A percentile compares a stretch with the other conserved stretches of the same genome.
Conservation (phyloP, 2,329 filamentous ascomycete genomes). For the Trichoderma sp. region DNA sequence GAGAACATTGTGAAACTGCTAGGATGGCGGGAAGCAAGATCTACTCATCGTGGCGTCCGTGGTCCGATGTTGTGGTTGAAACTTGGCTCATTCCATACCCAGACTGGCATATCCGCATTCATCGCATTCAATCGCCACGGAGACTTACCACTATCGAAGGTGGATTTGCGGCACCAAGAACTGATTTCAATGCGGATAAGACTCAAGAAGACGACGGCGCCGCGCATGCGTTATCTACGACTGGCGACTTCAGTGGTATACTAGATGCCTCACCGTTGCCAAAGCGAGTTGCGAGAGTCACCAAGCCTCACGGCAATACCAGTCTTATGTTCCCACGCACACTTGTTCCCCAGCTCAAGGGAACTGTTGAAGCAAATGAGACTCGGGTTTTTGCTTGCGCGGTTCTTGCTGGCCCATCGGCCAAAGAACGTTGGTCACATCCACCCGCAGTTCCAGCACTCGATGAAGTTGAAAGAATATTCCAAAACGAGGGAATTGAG, state of each 20-base stretch:
- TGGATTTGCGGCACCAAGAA: conserved; percentile 13
- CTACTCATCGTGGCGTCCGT: background rate
- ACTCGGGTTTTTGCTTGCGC: background rate
- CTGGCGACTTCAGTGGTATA: background rate
- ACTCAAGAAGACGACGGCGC: background rate
- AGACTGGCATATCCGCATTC: conserved; percentile 9
- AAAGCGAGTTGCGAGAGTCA: background rate
- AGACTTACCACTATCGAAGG: background rate
- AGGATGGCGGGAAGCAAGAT: conserved; percentile 3
- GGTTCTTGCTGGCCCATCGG: background rate
- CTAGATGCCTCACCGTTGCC: background rate
- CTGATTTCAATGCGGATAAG: background rate
- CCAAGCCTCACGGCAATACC: conserved; percentile 15
- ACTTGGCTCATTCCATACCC: conserved; percentile 12
- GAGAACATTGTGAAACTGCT: conserved; percentile 5
- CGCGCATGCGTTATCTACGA: background rate
- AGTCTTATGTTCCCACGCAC: conserved; percentile 16
- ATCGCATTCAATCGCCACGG: conserved; percentile 15
- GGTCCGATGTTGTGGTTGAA: background rate
- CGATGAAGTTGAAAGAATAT: background rate
- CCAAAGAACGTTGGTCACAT: background rate
- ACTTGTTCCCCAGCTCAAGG: conserved; percentile 12
- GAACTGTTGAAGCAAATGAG: background rate
- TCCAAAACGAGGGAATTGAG: background rate
- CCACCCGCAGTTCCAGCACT: background rate